Conservation (phyloP, 805 yeast genomes). For the Saturnispora saitoi region DNA sequence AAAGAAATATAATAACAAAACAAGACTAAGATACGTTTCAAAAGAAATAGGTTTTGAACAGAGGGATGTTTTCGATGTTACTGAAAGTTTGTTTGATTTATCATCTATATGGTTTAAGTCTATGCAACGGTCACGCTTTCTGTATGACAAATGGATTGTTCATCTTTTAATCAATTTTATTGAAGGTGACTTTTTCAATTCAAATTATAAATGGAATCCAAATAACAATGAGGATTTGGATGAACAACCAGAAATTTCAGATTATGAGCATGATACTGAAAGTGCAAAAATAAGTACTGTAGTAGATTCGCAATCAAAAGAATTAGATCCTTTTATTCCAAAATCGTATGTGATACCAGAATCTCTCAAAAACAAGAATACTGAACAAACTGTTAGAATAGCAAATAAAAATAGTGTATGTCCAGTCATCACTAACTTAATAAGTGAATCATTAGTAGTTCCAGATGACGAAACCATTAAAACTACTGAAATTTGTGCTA, state of each 20-base stretch:
- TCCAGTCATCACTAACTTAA: conserved; percentile 8
- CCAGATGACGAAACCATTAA: neutral
- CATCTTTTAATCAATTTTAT: conserved; percentile 25
- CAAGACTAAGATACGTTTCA: conserved; percentile 14
- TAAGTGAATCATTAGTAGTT: neutral
- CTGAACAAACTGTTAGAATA: neutral
- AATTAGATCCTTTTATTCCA: conserved; percentile 7
- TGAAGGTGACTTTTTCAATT: conserved; percentile 2
- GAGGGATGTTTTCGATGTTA: conserved; percentile 21
- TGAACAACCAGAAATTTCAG: neutral
- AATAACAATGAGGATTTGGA: neutral
- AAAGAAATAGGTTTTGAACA: conserved; percentile 17
- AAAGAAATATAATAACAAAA: conserved; percentile 15
- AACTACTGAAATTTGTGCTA: no score
- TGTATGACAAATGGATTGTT: conserved; percentile 31
- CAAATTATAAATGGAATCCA: neutral
- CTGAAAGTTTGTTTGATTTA: conserved; percentile 14
- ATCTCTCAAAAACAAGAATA: conserved; percentile 2
- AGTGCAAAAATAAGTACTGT: no score
- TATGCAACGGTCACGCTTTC: conserved; percentile 31
- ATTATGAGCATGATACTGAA: neutral
- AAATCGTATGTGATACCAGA: conserved; percentile 12
- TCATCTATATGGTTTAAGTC: conserved; percentile 26
- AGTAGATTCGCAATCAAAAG: neutral
- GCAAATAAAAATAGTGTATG: neutral